Percentiles rank a stretch among this genome's conserved stretches.
These are phyloP conservation scores for bread wheat (Triticum aestivum) DNA, from an alignment of 176 grass and related monocot genomes.

Conservation along the genomic window DNA sequence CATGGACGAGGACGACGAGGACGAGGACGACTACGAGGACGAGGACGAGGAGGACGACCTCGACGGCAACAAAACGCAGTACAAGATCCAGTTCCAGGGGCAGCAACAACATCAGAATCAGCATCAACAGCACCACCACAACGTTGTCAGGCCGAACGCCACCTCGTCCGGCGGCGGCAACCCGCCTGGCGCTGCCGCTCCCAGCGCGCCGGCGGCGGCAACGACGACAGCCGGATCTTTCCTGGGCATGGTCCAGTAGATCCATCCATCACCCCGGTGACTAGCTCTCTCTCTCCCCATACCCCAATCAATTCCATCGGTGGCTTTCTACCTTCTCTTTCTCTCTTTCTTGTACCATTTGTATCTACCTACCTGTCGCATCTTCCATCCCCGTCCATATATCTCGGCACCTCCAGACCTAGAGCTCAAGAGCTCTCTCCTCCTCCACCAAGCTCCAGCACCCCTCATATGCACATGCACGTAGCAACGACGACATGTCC, in stretches of 20 bases:
- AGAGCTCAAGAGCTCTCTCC: conserved; percentile 31
- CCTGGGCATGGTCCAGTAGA: conserved; percentile 94
- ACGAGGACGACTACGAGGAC: conserved; percentile 49
- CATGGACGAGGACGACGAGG: conserved; percentile 61
- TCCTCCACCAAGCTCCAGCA: conserved; percentile 29
- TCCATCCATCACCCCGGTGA: conserved; percentile 21
- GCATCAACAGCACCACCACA: conserved; percentile 52
- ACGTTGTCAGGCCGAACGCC: conserved; percentile 42
- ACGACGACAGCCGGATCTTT: conserved; percentile 76
- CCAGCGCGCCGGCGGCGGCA: conserved; percentile 46
- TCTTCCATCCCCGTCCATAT: conserved; percentile 28
- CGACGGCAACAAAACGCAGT: conserved; percentile 74
- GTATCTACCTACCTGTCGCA: conserved; percentile 57
- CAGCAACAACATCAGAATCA: conserved; percentile 35
- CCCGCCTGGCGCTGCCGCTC: conserved; percentile 28
- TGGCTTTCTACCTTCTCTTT: conserved; percentile 22
- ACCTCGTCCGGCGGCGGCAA: conserved; percentile 17
- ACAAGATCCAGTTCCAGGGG: conserved; percentile 87
- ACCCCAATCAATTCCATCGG: conserved; percentile 12
- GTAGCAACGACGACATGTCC: conserved; percentile 24
- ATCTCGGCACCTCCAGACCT: conserved; percentile 30
- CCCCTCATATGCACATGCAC: conserved; percentile 32
- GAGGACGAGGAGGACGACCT: conserved; percentile 60
- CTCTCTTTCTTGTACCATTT: conserved; percentile 47
- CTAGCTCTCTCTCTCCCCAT: conserved; percentile 22